A percentile compares a stretch with the other conserved stretches of the same genome.
Evolutionary conservation across 1,139 yeast genomes (phyloP).

Genomic region (Arxiozyma bovina): DNA sequence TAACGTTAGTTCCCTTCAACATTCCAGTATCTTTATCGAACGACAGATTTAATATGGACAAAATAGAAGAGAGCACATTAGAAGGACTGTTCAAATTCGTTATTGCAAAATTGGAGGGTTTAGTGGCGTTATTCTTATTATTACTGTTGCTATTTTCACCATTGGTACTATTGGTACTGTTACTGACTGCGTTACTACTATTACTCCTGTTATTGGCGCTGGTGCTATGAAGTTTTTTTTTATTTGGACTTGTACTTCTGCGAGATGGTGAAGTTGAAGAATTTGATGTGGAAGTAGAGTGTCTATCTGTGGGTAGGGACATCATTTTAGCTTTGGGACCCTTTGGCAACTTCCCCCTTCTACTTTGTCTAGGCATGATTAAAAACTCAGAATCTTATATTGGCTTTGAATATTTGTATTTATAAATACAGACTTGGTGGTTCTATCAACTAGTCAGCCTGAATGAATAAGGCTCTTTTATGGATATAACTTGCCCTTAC

Average conservation of each 20-base stretch:
- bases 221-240: constrained; percentile 2
- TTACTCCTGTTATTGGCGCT: not conserved
- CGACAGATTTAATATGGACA: constrained; percentile 44
- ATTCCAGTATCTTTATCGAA: constrained; percentile 54
- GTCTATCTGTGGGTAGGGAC: not conserved
- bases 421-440: not conserved
- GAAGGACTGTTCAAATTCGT: constrained; percentile 18
- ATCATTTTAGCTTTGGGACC: not conserved
- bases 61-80: constrained; percentile 42
- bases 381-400: not conserved
- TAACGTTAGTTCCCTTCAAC: constrained; percentile 49
- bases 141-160: no score
- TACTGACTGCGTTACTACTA: no score
- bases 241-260: constrained; percentile 18
- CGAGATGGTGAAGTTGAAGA: not conserved
- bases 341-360: constrained; percentile 14
- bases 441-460: not conserved
- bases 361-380: constrained; percentile 18
- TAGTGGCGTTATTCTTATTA: constrained; percentile 6
- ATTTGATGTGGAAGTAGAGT: not conserved
- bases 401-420: no score
- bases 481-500: not conserved
- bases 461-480: not conserved
- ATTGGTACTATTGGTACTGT: not conserved
- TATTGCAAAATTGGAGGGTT: constrained; percentile 9